A percentile compares a stretch with the other conserved stretches of the same genome.
These are phyloP conservation scores for Mycena galericulata DNA, from an alignment of 768 basidiomycete genomes.

Conservation along the genomic window DNA sequence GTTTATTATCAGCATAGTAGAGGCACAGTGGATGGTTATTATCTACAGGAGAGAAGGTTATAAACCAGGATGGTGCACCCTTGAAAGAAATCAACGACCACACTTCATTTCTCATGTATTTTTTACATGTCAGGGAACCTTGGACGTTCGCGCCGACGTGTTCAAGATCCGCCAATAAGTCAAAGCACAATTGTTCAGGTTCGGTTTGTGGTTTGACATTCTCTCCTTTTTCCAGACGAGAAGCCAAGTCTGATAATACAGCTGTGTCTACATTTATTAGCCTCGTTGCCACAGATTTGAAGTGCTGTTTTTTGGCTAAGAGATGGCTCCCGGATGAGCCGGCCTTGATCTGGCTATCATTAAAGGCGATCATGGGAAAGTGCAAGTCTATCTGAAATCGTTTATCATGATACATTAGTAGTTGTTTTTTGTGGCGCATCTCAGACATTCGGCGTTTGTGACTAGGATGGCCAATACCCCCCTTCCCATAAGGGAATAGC, in stretches of 20 bases:
- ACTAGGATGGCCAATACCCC: neutral
- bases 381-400: neutral
- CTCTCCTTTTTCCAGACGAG: constrained; percentile 38
- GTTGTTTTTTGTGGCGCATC: neutral
- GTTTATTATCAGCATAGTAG: too few species aligned
- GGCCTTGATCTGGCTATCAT: neutral
- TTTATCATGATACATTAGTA: neutral
- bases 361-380: constrained; percentile 11
- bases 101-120: too few species aligned
- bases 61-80: too few species aligned
- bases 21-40: too few species aligned
- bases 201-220: constrained; percentile 40
- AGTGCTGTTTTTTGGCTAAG: neutral
- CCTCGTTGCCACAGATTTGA: neutral
- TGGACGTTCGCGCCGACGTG: too few species aligned
- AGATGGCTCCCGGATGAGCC: neutral
- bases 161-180: constrained; percentile 49
- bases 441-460: neutral
- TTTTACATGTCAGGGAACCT: too few species aligned
- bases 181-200: constrained; percentile 49
- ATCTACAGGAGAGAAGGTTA: too few species aligned
- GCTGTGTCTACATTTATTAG: neutral
- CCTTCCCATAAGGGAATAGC: constrained; percentile 1
- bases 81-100: too few species aligned
- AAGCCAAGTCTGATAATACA: neutral